These are phyloP conservation scores for Botrytis cinerea DNA, from an alignment of 2,329 filamentous ascomycete species.

Conservation along the genomic window DNA sequence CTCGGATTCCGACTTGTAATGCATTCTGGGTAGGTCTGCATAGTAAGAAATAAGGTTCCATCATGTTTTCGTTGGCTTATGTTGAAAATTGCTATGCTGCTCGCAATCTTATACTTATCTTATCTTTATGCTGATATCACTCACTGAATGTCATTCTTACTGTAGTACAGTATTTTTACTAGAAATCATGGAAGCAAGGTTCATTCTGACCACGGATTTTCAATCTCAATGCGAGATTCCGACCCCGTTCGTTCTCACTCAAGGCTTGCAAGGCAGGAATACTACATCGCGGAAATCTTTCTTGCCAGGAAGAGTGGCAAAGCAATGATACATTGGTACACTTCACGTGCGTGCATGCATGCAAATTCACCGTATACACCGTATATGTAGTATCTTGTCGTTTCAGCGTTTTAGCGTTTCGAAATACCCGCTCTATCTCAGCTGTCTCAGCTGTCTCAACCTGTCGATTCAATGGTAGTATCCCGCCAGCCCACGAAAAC, in stretches of 20 bases:
- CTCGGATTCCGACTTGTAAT: neutral
- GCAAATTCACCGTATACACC: neutral
- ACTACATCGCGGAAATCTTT: neutral
- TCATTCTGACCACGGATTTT: neutral
- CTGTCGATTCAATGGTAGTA: neutral
- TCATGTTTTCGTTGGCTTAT: slow-evolving; percentile 12
- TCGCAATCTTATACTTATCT: slow-evolving; percentile 7
- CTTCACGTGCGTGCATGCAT: slow-evolving; percentile 5
- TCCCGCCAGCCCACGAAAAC: neutral
- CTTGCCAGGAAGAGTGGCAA: neutral
- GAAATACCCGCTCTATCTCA: neutral
- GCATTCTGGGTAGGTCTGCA: neutral
- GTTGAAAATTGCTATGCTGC: slow-evolving; percentile 1
- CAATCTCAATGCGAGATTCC: slow-evolving; percentile 1
- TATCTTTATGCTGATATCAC: neutral
- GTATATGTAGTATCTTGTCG: slow-evolving; percentile 15
- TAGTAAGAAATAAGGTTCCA: neutral
- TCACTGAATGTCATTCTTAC: neutral
- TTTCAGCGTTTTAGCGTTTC: neutral
- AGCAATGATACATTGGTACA: neutral
- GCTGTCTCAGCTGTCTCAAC: neutral
- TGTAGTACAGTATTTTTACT: neutral
- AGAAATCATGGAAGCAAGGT: neutral
- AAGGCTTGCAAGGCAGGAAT: neutral
- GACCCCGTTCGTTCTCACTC: neutral